Evolutionary conservation across 2,329 filamentous ascomycete species (phyloP).

Genomic region (Trichophyton rubrum): DNA sequence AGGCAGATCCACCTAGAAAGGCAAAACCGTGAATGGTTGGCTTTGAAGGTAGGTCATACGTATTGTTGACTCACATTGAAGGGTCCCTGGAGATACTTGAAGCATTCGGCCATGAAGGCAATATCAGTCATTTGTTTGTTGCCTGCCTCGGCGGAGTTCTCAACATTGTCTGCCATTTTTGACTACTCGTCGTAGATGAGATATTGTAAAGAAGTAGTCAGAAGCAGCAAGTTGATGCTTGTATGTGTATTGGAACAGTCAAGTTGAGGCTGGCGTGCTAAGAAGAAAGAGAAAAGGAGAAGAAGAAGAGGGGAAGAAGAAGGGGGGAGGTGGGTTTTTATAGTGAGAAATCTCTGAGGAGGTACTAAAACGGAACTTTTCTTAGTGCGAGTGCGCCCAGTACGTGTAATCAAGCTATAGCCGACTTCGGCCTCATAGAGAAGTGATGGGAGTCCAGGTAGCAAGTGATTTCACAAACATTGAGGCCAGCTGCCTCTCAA

Average conservation of each 20-base stretch:
- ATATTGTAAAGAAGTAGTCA: not conserved
- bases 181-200: not conserved
- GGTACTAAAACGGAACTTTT: not conserved
- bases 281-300: not conserved
- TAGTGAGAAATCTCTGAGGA: not conserved
- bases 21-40: not conserved
- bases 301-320: conserved; percentile 1
- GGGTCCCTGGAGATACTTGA: conserved; percentile 15
- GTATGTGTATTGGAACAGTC: not conserved
- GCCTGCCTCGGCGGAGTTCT: not conserved
- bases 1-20: conserved; percentile 19
- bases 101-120: conserved; percentile 19
- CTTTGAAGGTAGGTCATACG: not conserved
- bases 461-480: not conserved
- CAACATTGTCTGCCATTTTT: conserved; percentile 10
- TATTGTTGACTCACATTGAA: conserved; percentile 9
- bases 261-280: not conserved
- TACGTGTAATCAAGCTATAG: not conserved
- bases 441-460: not conserved
- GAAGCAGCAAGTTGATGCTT: not conserved
- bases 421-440: not conserved
- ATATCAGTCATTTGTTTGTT: conserved; percentile 9
- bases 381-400: not conserved
- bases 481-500: not conserved
- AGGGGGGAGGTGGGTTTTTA: not conserved